These are phyloP conservation scores for Vitis rupestris DNA, from an alignment of 164 flowering plant genomes.

Conservation along the genomic window DNA sequence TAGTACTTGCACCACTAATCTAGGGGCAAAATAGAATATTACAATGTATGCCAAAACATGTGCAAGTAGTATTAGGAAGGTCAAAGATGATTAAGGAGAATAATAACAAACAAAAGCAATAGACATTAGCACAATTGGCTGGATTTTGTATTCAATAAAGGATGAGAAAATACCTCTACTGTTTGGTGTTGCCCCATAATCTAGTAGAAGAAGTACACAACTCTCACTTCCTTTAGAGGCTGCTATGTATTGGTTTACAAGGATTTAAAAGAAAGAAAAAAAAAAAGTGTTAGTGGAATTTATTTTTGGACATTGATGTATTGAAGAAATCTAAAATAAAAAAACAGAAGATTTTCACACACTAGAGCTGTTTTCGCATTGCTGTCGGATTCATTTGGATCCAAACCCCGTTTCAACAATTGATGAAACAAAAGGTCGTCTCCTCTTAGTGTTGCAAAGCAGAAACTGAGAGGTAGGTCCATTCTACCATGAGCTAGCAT, in stretches of 20 bases:
- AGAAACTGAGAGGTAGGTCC: constrained; percentile 84
- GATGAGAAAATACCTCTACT: constrained; percentile 53
- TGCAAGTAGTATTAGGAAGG: too few relatives aligned
- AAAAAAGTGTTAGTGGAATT: not conserved
- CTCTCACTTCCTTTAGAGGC: constrained; percentile 74
- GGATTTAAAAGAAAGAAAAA: not conserved
- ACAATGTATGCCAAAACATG: too few relatives aligned
- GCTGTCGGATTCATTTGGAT: constrained; percentile 86
- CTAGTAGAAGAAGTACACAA: constrained; percentile 73
- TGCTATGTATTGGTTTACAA: constrained; percentile 68
- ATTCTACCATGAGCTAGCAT: constrained; percentile 87
- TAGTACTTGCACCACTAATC: too few relatives aligned
- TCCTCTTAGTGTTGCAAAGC: constrained; percentile 72
- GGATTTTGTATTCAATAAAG: not conserved
- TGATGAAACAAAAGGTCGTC: constrained; percentile 68
- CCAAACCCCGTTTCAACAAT: constrained; percentile 67
- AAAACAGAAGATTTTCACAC: constrained; percentile 8
- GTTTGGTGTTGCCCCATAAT: constrained; percentile 81
- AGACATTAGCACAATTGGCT: not conserved
- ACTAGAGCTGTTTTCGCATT: constrained; percentile 82
- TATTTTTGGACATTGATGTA: not conserved
- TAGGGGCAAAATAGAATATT: too few relatives aligned
- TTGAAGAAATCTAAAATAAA: not conserved
- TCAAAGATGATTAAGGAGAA: too few relatives aligned
- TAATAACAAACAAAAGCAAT: too few relatives aligned